Evolutionary conservation across 805 yeast species (phyloP), one percentile per base, ranked within the genome.

Genomic region (Wickerhamomyces hampshirensis): DNA sequence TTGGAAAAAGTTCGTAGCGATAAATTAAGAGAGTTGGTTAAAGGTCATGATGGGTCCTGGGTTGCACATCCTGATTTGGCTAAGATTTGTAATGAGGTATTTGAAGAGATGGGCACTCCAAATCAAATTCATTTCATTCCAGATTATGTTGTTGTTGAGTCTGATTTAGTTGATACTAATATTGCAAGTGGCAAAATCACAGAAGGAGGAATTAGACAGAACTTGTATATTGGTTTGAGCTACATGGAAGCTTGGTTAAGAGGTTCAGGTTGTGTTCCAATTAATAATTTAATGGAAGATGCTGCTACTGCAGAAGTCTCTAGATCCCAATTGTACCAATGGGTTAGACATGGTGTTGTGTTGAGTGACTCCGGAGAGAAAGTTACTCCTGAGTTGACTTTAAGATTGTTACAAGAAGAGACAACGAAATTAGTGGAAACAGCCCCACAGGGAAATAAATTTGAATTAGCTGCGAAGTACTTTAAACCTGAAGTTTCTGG

Each of bases 291-390:
- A 61, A 84, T 84, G 94, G 94, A 84, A 63, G 94, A 84, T 61
- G 94, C 94, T 13, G 93, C 93, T 23, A 84, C 93, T 33, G 93
- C 93, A 18, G 93, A 84, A 62, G 94, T 84, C 21, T 80, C 89
- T 21, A 75, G 93, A 66, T 73, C 86, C 39, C 91, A 83, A 62
- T 66, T 84, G 48, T 80, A 80, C 71, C 87, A 85, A 57, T 84
- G 94, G 94, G 84, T 80, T 35, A 80, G 78, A 42, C 88, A 84
- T 56, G 74, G 73, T 23, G 80, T 77, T 34, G 63, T 56, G 30
- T 50, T 74, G 47, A 68, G 73, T 38, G 87, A 82, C 53, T 66
- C 76, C 10, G 80, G 80, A 31, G 70, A 66, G 36, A 63, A 56
- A 31, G 70, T 82, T 24, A 78, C 84, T 36, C 73, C 83, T 36